A percentile compares a stretch with the other conserved stretches of the same genome.
Conservation (phyloP, 257 asterid species). For the Ophiorrhiza pumila region DNA sequence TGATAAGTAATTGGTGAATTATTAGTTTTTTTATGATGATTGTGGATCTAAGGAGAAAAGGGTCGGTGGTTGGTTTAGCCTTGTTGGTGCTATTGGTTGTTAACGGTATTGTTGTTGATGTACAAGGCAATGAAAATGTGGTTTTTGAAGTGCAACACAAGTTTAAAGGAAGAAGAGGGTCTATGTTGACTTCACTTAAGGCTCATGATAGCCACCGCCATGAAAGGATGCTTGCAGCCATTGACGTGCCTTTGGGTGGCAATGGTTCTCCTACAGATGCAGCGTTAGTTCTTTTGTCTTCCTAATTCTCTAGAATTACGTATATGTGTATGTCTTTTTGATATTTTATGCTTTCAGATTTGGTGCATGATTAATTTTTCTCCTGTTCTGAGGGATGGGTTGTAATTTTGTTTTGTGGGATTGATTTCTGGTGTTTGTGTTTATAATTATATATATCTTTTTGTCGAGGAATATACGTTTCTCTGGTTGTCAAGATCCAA, state of each 20-base stretch:
- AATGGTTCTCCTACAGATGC: conserved; percentile 53
- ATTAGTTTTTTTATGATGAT: conserved; percentile 2
- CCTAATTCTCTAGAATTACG: neutral
- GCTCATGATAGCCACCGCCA: conserved; percentile 44
- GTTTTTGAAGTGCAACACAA: conserved; percentile 46
- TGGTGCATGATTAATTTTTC: neutral
- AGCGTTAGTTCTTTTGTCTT: conserved; percentile 32
- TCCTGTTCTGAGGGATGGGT: neutral
- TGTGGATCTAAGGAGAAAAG: conserved; percentile 33
- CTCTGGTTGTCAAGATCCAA: conserved; percentile 20
- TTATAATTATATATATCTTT: neutral
- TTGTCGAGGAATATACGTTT: neutral
- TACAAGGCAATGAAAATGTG: conserved; percentile 21
- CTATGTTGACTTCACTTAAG: conserved; percentile 31
- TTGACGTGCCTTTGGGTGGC: conserved; percentile 49
- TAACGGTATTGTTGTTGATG: neutral
- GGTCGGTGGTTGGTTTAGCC: conserved; percentile 19
- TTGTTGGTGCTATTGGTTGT: conserved; percentile 16
- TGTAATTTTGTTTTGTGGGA: neutral
- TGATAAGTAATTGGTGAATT: conserved; percentile 7
- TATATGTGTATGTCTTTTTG: neutral
- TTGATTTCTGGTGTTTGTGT: neutral
- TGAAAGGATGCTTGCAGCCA: conserved; percentile 41
- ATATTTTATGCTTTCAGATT: neutral
- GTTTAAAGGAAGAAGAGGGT: conserved; percentile 32